Evolutionary conservation across 2,329 filamentous ascomycete species (phyloP).

Genomic region (Karstenula rhodostoma): DNA sequence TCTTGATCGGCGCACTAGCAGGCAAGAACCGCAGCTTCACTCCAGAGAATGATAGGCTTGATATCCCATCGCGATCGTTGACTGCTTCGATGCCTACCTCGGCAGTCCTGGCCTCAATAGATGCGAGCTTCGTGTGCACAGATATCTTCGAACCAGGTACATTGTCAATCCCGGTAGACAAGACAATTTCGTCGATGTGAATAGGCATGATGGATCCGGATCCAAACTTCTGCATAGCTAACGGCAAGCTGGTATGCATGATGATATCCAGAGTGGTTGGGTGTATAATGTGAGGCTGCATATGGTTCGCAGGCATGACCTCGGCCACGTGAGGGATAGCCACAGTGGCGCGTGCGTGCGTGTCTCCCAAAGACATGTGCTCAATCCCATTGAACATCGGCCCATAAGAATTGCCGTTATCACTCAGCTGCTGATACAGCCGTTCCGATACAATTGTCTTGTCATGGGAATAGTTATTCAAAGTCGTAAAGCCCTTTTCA

Average conservation of each 20-base stretch:
- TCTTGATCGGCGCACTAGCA: background rate
- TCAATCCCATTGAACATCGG: slow-evolving; percentile 2
- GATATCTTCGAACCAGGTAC: background rate
- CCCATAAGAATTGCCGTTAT: slow-evolving; percentile 12
- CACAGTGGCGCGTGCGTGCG: background rate
- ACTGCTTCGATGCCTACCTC: slow-evolving; percentile 4
- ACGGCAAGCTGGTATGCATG: slow-evolving; percentile 2
- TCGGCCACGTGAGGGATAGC: slow-evolving; percentile 1
- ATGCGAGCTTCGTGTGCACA: background rate
- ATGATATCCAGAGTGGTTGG: slow-evolving; percentile 11
- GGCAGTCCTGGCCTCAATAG: background rate
- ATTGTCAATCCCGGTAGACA: slow-evolving; percentile 6
- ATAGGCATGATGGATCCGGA: slow-evolving; percentile 2
- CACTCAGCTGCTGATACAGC: background rate
- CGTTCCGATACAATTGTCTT: background rate
- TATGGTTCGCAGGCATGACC: background rate
- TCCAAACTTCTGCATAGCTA: background rate
- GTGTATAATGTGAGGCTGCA: slow-evolving; percentile 13
- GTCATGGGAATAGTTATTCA: background rate
- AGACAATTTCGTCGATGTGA: slow-evolving; percentile 2
- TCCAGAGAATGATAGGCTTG: background rate
- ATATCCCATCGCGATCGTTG: background rate
- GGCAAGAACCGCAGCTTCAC: slow-evolving; percentile 3
- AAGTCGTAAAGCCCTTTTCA: background rate
- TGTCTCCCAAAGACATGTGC: background rate